phyloP scores from a whole-genome alignment of 2,329 filamentous ascomycete genomes.

The Xylaria sp. region DNA sequence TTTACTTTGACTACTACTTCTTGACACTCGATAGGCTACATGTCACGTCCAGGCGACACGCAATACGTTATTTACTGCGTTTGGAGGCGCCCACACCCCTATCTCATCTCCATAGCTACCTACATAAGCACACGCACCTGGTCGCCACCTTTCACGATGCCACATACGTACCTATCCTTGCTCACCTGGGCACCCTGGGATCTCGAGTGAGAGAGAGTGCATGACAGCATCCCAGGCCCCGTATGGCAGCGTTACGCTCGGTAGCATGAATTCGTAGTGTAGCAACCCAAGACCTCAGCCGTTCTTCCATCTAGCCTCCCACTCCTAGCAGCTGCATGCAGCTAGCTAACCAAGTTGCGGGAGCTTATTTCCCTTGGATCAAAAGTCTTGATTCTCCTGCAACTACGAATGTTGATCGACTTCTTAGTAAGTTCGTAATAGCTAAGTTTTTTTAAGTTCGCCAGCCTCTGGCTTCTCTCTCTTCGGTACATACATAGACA shows the following conservation, averaged over 20 bases:
- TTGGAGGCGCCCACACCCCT: conserved; percentile 19
- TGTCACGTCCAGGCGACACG: conserved; percentile 11
- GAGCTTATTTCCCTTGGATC: conserved; percentile 2
- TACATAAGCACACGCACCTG: conserved; percentile 14
- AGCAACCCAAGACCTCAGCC: conserved; percentile 30
- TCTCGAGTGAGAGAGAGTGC: conserved; percentile 17
- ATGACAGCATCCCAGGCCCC: conserved; percentile 17
- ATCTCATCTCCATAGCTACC: background rate
- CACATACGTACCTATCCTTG: conserved; percentile 27
- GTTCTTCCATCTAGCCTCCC: conserved; percentile 21
- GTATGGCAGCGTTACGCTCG: conserved; percentile 30
- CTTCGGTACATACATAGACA: background rate
- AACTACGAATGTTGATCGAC: background rate
- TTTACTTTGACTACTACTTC: background rate
- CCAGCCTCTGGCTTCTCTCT: background rate
- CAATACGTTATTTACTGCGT: conserved; percentile 11
- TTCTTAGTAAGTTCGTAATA: conserved; percentile 3
- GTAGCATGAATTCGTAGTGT: conserved; percentile 14
- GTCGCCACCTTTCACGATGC: conserved; percentile 16
- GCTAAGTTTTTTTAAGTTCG: conserved; percentile 19
- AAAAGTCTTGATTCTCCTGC: background rate
- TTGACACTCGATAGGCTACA: conserved; percentile 1
- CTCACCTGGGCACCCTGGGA: conserved; percentile 13
- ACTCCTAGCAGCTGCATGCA: conserved; percentile 29
- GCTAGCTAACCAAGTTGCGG: conserved; percentile 23